Conservation (phyloP, 495 filamentous ascomycete species). For the Talaromyces wortmannii region DNA sequence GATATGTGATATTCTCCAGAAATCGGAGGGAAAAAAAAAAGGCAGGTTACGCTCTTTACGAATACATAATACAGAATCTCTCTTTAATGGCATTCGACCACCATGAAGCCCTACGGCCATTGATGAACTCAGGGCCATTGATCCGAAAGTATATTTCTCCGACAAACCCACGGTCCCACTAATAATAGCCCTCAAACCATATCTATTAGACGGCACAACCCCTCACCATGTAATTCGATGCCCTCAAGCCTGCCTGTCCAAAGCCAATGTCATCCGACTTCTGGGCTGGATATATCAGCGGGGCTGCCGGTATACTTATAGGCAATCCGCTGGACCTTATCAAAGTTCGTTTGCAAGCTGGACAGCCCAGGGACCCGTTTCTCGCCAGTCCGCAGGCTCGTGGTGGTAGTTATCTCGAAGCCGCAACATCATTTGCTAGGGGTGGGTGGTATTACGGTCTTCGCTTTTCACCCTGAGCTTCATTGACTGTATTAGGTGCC, state of each 20-base stretch:
- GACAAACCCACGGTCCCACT: too few relatives aligned
- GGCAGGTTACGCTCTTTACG: too few relatives aligned
- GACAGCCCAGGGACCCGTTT: slow-evolving; percentile 17
- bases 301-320: slow-evolving; percentile 73
- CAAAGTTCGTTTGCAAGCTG: slow-evolving; percentile 76
- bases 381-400: slow-evolving; percentile 14
- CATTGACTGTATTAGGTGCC: slow-evolving; percentile 40
- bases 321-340: slow-evolving; percentile 84
- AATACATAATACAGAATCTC: too few relatives aligned
- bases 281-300: slow-evolving; percentile 81
- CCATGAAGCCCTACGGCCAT: too few relatives aligned
- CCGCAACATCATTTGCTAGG: slow-evolving; percentile 37
- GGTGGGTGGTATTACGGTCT: slow-evolving; percentile 18
- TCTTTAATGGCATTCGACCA: too few relatives aligned
- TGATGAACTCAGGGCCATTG: too few relatives aligned
- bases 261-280: slow-evolving; percentile 70
- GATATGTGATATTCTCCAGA: too few relatives aligned
- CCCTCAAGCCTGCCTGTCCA: not conserved
- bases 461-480: not conserved
- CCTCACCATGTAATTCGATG: not conserved
- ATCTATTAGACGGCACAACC: not conserved
- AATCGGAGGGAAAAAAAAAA: too few relatives aligned
- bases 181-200: not conserved
- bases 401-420: slow-evolving; percentile 31
- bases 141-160: too few relatives aligned